Evolutionary conservation across 176 grass and related monocot genomes (phyloP), one percentile per base, ranked within the genome.

Genomic region (Eragrostis nindensis): DNA sequence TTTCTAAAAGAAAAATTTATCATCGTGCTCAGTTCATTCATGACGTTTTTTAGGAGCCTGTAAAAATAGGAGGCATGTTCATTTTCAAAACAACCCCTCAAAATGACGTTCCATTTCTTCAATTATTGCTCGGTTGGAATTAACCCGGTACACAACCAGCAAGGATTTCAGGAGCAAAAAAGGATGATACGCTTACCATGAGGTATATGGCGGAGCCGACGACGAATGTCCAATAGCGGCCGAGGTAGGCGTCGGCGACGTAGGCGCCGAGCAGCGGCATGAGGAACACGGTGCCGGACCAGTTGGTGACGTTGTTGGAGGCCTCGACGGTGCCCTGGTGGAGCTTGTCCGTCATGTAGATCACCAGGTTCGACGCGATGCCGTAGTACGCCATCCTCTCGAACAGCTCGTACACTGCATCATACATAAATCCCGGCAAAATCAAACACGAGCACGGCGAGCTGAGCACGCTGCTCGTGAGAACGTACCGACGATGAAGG

Each of bases 361-460:
- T 75, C 68, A 97, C 84, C 88, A 98, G 85, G 76, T 98, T 94
- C n/a, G 90, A 87, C 75, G 89, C 68, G 71, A 98, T 89, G 14
- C 90, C 88, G 84, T 93, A 94, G 77, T 94, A 98, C 8, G 92
- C 86, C 92, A 94, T 94, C 68, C 95, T 83, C 75, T 94, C 95
- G 57, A 98, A 94, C 81, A 95, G 72, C 84, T 98, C 95, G 74
- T 98, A 98, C 76, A 89, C 92, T 95, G 80, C 71, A 62, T 27
- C 4, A 44, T 42, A 7, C 40, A 42, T 44, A 7, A 10, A 44
- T 8, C 42, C 6, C 5, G 42, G 42, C 42, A 44, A 10, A 44
- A 10, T 1, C 8, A n/a, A n/a, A n/a, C n/a, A n/a, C 9, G 3
- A 60, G 13, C 8, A 44, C 42, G 9, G 9, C 24, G 1, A 27